phyloP scores from a whole-genome alignment of 768 basidiomycete genomes.

The Boletellus ananiceps region DNA sequence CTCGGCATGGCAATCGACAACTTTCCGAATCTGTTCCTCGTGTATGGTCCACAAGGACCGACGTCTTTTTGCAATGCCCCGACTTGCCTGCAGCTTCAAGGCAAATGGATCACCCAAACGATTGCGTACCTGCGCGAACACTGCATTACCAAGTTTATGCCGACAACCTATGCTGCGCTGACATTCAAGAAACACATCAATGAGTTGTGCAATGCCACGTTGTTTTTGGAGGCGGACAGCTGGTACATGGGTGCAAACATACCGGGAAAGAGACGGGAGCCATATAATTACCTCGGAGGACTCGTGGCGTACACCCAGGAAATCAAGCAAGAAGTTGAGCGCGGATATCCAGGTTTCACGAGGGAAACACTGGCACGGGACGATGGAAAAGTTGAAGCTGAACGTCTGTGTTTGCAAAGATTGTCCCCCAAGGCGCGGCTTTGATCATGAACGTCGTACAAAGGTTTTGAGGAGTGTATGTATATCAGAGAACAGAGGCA shows the following conservation, averaged over 20 bases:
- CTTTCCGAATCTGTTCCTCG: slow-evolving; percentile 13
- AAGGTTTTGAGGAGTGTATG: neutral
- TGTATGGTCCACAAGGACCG: slow-evolving; percentile 12
- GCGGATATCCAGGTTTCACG: slow-evolving; percentile 10
- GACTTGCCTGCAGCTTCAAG: slow-evolving; percentile 3
- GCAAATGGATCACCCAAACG: slow-evolving; percentile 9
- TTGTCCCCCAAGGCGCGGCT: neutral
- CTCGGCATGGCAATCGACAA: slow-evolving; percentile 14
- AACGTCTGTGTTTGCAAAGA: too few relatives aligned
- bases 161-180: slow-evolving; percentile 2
- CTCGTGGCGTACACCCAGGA: neutral
- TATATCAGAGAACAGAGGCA: neutral
- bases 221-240: neutral
- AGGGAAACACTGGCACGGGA: neutral
- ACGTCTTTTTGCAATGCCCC: slow-evolving; percentile 9
- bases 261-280: slow-evolving; percentile 8
- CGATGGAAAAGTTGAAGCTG: neutral
- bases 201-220: neutral
- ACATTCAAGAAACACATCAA: slow-evolving; percentile 13
- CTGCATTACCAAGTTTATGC: slow-evolving; percentile 12
- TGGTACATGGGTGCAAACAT: slow-evolving; percentile 11
- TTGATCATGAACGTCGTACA: neutral
- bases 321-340: slow-evolving; percentile 6
- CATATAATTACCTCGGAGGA: slow-evolving; percentile 6
- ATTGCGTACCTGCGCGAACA: slow-evolving; percentile 9